These are phyloP conservation scores for Kwoniella botswanensis DNA, from an alignment of 768 basidiomycete genomes.

Conservation along the genomic window DNA sequence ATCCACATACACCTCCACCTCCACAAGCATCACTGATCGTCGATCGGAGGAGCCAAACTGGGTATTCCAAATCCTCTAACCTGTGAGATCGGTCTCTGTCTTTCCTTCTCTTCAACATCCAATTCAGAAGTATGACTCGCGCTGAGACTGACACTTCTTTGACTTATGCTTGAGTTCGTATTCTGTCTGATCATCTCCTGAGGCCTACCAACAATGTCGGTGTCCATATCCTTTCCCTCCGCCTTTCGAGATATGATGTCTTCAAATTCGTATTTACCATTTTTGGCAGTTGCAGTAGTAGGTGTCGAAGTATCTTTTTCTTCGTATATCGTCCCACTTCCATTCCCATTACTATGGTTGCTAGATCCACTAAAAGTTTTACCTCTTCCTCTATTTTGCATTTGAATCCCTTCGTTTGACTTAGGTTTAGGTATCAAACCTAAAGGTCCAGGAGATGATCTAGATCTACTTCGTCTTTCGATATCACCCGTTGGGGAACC, in stretches of 20 bases:
- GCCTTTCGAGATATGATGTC: no score
- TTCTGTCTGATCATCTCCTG: background rate
- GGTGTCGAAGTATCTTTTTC: background rate
- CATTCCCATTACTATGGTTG: background rate
- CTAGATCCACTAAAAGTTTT: conserved; percentile 14
- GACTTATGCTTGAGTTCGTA: background rate
- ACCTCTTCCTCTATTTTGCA: conserved; percentile 8
- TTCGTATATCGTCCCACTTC: background rate
- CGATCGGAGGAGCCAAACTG: background rate
- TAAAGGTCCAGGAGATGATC: conserved; percentile 19
- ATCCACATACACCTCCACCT: no score
- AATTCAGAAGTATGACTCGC: background rate
- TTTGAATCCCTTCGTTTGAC: background rate
- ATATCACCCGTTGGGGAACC: background rate
- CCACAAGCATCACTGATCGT: background rate
- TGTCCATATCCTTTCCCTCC: no score
- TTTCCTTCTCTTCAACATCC: background rate
- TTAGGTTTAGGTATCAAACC: background rate
- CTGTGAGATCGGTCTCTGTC: conserved; percentile 15
- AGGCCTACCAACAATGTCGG: background rate
- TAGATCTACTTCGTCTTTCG: conserved; percentile 14
- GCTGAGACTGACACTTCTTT: background rate
- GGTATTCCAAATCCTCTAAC: conserved; percentile 18
- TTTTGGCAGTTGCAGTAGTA: background rate
- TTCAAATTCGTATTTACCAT: background rate